Base-by-base conservation (phyloP, 495 filamentous ascomycete genomes). In the Penicillium salamii region DNA sequence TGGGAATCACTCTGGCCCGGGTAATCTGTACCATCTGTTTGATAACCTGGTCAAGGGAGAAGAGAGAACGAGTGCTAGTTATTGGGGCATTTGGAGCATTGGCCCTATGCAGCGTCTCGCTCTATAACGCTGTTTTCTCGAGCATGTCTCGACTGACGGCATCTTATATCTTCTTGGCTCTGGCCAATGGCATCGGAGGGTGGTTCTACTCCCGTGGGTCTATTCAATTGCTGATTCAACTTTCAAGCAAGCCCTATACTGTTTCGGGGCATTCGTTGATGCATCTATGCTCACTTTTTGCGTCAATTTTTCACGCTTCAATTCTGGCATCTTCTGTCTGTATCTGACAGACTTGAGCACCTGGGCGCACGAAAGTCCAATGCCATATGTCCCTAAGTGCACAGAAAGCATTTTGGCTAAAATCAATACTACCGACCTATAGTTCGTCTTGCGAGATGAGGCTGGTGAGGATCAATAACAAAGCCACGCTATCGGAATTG, bases 1-100 rank as follows among this genome's bases (percentile, higher is more conserved):
- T 28, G 24, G 24, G 24, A 28, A 4, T 9, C 24, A 9, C 38
- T 5, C 38, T 38, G 18, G 36, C 17, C 17, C 17, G 36, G 36
- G 5, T 38, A 20, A 11, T 38, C 36, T 38, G 36, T 19, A 19
- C 36, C 18, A 38, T 11, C 9, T 20, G 13, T 38, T 20, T 38
- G n/a, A 38, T 38, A 20, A 38, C 36, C 17, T 38, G 18, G 36
- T 19, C 36, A 38, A 38, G 36, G 2, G 18, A 46, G 7, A 36
- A 33, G 33, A 34, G 8, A 42, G 23, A 42, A 28, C n/a, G 39
- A 42, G 23, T 42, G 39, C 39, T 42, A 9, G 39, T 42, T n/a
- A 42, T 42, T 42, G 21, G 39, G 8, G 39, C 11, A 7, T 42
- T 42, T 28, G 39, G 39, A 42, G 39, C 23, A 14, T 42, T 42